These are phyloP conservation scores for Clitoria ternatea DNA, from an alignment of 306 rosid species.

Conservation along the genomic window DNA sequence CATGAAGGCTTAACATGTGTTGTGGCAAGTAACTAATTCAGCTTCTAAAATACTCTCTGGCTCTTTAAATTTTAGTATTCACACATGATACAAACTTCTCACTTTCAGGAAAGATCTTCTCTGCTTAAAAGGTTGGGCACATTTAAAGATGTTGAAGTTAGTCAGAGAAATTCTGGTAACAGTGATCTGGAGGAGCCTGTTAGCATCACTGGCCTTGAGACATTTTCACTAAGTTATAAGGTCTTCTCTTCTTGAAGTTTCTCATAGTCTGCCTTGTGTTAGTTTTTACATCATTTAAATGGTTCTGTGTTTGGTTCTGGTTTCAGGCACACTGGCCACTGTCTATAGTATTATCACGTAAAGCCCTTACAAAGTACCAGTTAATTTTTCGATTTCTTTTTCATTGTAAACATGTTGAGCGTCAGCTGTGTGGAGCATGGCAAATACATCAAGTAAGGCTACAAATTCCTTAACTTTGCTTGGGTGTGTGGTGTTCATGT, in stretches of 20 bases:
- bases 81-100: slow-evolving; percentile 4
- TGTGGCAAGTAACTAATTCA: slow-evolving; percentile 63
- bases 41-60: slow-evolving; percentile 11
- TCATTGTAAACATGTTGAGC: slow-evolving; percentile 92
- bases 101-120: slow-evolving; percentile 77
- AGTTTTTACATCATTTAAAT: slow-evolving; percentile 13
- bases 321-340: slow-evolving; percentile 93
- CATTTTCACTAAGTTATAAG: slow-evolving; percentile 91
- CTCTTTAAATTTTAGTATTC: slow-evolving; percentile 11
- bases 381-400: slow-evolving; percentile 88
- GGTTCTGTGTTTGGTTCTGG: slow-evolving; percentile 17
- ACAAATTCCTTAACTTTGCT: slow-evolving; percentile 1
- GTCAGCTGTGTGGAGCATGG: slow-evolving; percentile 98
- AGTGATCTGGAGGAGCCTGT: slow-evolving; percentile 66
- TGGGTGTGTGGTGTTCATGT: slow-evolving; percentile 9
- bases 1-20: slow-evolving; percentile 90
- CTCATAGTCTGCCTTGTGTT: background rate
- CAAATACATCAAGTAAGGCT: slow-evolving; percentile 88
- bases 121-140: slow-evolving; percentile 74
- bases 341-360: slow-evolving; percentile 83
- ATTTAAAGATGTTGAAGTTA: slow-evolving; percentile 47
- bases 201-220: slow-evolving; percentile 78
- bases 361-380: slow-evolving; percentile 82
- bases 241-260: slow-evolving; percentile 34
- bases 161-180: slow-evolving; percentile 38